Base-by-base conservation (phyloP, 1,284 basidiomycete species). In the Cryptococcus sp. region DNA sequence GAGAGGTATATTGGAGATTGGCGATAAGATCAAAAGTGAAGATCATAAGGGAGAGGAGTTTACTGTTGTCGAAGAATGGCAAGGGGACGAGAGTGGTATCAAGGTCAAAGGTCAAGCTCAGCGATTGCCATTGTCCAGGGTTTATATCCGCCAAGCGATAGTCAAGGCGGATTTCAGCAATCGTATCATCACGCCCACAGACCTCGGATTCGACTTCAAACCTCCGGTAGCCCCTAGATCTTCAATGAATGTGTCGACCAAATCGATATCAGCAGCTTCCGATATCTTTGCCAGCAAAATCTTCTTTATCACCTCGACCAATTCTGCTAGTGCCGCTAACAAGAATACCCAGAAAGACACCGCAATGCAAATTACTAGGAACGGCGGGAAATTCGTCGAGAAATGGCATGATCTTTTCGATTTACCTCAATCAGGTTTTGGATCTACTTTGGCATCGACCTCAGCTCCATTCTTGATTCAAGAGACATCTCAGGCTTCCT, bases 371-470 rank as follows among this genome's bases (percentile, higher is more conserved):
- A 81, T 91, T 59, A 78, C 76, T 56, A 66, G 64, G 3, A 69
- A 78, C 14, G 87, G 86, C 0, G 89, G 85, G 3, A 67, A 72
- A 2, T 77, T 88, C 4, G 68, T 85, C 19, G 81, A 84, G 10
- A 81, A 86, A 53, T 85, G 87, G 82, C 73, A 78, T 13, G 77
- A 77, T n/a, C 67, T 90, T n/a, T 80, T 88, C 62, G 67, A 72
- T n/a, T 77, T 85, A 75, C 77, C 81, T 19, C 42, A 48, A 3
- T 36, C 49, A 9, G 49, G 50, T 82, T 53, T 31, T 11, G 52
- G 52, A 3, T 61, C 69, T 22, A 48, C 39, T 1, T 59, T 55
- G 32, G 53, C 46, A 3, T 42, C 60, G 37, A 48, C 47, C 11
- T 48, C 53, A 1, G 49, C 72, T 28, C 78, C 83, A 11, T 80